A percentile compares a stretch with the other conserved stretches of the same genome.
Evolutionary conservation across 805 yeast genomes (phyloP).

Genomic region (Brettanomyces naardenensis): DNA sequence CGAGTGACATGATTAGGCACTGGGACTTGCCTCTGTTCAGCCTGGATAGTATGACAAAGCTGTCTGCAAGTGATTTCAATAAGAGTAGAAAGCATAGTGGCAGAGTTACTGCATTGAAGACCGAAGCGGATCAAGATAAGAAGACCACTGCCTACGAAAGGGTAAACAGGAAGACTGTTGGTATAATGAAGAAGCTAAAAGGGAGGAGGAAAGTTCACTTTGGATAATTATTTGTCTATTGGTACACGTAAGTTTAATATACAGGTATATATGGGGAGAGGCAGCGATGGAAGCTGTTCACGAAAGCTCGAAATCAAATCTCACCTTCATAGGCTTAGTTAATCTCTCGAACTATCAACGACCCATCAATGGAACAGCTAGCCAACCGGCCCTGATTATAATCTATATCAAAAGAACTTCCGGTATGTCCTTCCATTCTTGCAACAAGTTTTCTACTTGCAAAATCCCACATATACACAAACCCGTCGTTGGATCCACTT

Average conservation of each 20-base stretch:
- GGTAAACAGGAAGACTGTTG: constrained; percentile 1
- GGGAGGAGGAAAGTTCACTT: constrained; percentile 5
- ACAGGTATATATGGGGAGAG: no score
- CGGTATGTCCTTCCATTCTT: constrained; percentile 52
- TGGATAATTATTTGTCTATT: no score
- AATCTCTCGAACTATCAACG: constrained; percentile 37
- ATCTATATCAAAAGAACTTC: constrained; percentile 55
- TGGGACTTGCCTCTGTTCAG: constrained; percentile 34
- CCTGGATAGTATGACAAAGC: constrained; percentile 20
- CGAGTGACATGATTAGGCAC: constrained; percentile 3
- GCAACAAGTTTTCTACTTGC: constrained; percentile 37
- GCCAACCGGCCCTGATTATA: constrained; percentile 30
- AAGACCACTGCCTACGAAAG: neutral
- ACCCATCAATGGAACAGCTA: constrained; percentile 50
- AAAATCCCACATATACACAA: constrained; percentile 54
- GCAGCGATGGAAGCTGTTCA: no score
- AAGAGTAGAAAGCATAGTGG: constrained; percentile 7
- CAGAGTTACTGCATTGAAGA: constrained; percentile 1
- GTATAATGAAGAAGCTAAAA: constrained; percentile 4
- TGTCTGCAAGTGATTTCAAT: constrained; percentile 18
- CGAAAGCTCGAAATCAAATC: no score
- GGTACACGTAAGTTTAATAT: no score
- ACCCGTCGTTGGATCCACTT: constrained; percentile 59
- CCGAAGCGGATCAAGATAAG: neutral
- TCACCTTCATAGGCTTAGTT: no score